A percentile compares a stretch with the other conserved stretches of the same genome.
Conservation (phyloP, 2,329 filamentous ascomycete genomes). For the Hirsutella thompsonii region DNA sequence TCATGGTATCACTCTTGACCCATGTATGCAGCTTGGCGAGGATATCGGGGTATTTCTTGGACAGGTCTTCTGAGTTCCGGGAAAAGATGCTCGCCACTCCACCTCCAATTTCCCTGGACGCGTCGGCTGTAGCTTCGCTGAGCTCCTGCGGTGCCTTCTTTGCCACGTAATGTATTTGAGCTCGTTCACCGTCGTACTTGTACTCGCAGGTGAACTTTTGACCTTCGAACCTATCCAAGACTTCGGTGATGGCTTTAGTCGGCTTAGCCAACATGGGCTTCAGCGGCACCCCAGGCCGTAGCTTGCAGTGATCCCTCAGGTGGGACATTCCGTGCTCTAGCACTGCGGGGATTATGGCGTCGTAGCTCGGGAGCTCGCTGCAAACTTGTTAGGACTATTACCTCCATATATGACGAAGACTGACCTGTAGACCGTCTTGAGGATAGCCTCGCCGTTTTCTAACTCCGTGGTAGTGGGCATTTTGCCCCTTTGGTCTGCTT, state of each 20-base stretch:
- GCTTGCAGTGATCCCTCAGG: slow-evolving; percentile 76
- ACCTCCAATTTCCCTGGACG: slow-evolving; percentile 51
- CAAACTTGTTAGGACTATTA: neutral
- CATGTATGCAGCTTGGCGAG: slow-evolving; percentile 76
- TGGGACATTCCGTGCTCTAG: slow-evolving; percentile 86
- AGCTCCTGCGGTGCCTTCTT: slow-evolving; percentile 63
- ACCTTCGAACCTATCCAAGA: slow-evolving; percentile 88
- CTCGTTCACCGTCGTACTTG: slow-evolving; percentile 95
- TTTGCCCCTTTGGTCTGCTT: slow-evolving; percentile 58
- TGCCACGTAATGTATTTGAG: slow-evolving; percentile 90
- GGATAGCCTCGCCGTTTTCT: slow-evolving; percentile 67
- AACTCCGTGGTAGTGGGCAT: slow-evolving; percentile 63
- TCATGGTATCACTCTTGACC: slow-evolving; percentile 82
- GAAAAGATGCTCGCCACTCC: slow-evolving; percentile 93
- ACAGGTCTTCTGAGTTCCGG: slow-evolving; percentile 90
- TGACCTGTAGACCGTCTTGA: slow-evolving; percentile 85
- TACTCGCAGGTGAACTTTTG: slow-evolving; percentile 97
- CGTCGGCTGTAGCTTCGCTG: slow-evolving; percentile 43
- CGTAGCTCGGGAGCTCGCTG: slow-evolving; percentile 83
- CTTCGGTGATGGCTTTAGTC: slow-evolving; percentile 95
- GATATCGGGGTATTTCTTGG: slow-evolving; percentile 95
- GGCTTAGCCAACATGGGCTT: slow-evolving; percentile 99
- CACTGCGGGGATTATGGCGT: slow-evolving; percentile 69
- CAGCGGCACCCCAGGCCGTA: slow-evolving; percentile 84
- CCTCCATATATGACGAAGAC: slow-evolving; percentile 7